Conservation (phyloP, 305 asterid genomes). For the Rubia occidens region DNA sequence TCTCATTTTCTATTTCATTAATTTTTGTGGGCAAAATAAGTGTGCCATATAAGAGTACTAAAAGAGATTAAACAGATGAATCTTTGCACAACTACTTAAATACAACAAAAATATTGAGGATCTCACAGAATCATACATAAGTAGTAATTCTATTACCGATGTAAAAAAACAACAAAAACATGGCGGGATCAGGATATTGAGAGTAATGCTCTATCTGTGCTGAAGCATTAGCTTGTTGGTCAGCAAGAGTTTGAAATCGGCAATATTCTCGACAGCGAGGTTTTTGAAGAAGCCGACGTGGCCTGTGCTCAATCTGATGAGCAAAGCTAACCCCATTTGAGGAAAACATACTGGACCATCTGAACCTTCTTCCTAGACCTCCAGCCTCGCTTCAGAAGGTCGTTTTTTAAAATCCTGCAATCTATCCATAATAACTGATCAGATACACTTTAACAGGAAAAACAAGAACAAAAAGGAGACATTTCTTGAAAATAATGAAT, state of each 20-base stretch:
- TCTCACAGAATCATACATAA: neutral
- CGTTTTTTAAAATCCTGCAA: constrained; percentile 77
- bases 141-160: too few relatives aligned
- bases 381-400: constrained; percentile 91
- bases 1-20: too few relatives aligned
- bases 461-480: neutral
- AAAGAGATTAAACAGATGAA: constrained; percentile 4
- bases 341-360: constrained; percentile 70
- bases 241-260: constrained; percentile 75
- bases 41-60: neutral
- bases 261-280: constrained; percentile 82
- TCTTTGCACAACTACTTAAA: neutral
- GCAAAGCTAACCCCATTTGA: constrained; percentile 87
- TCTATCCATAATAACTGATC: neutral
- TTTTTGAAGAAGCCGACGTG: constrained; percentile 77
- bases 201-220: constrained; percentile 57
- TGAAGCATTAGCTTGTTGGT: constrained; percentile 55
- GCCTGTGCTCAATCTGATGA: constrained; percentile 74
- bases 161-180: neutral
- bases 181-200: constrained; percentile 12
- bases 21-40: too few relatives aligned
- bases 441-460: neutral
- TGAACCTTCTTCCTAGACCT: constrained; percentile 69
- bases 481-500: neutral
- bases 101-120: neutral